phyloP scores from a whole-genome alignment of 768 basidiomycete genomes.

The Myochromella boudieri region DNA sequence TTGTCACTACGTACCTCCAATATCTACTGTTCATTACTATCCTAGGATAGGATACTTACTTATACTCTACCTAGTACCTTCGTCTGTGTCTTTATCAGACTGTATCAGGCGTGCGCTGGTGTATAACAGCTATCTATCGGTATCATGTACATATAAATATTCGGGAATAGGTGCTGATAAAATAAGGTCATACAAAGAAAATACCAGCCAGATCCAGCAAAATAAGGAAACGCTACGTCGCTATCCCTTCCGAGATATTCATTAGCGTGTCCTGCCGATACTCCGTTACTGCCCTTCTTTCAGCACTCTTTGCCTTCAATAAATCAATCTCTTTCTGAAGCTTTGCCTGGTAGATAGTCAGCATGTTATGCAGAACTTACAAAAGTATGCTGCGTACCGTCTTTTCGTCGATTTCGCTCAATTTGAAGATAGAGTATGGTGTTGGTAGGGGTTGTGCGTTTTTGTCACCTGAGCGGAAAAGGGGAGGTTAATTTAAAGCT shows the following conservation, averaged over 20 bases:
- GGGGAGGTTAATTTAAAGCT: background rate
- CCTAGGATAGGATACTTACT: no score
- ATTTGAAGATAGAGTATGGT: constrained; percentile 63
- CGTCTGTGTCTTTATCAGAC: background rate
- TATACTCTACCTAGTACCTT: background rate
- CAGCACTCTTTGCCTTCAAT: constrained; percentile 49
- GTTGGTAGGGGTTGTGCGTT: constrained; percentile 34
- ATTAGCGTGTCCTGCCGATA: constrained; percentile 9
- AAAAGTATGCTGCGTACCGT: constrained; percentile 36
- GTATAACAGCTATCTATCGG: constrained; percentile 5
- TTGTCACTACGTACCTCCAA: no score
- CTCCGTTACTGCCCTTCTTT: constrained; percentile 34
- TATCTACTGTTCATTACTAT: no score
- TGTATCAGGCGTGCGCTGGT: no score
- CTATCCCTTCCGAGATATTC: constrained; percentile 7
- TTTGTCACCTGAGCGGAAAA: constrained; percentile 40
- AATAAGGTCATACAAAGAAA: no score
- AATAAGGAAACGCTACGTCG: background rate
- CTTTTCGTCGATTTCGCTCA: constrained; percentile 55
- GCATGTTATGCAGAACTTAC: background rate
- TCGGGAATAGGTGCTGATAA: background rate
- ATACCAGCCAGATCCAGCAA: background rate
- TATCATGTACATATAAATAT: constrained; percentile 6
- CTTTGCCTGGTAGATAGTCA: constrained; percentile 41
- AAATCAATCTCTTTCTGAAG: constrained; percentile 58